A percentile compares a stretch with the other conserved stretches of the same genome.
phyloP scores from a whole-genome alignment of 1,284 basidiomycete genomes.

The Ganoderma resinaceum region DNA sequence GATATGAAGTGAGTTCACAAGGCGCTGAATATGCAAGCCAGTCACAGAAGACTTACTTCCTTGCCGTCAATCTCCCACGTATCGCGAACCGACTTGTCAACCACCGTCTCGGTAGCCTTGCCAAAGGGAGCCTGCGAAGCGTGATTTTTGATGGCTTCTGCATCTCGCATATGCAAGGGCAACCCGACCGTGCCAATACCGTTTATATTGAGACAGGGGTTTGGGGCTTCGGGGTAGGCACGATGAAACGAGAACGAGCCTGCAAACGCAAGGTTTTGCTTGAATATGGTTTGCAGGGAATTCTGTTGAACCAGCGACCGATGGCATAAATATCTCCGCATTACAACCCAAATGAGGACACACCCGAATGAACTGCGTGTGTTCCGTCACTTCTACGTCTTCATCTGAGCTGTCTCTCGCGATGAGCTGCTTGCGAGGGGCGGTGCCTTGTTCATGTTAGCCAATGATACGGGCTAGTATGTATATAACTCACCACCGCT shows the following conservation, averaged over 20 bases:
- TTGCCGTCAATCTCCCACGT: conserved; percentile 40
- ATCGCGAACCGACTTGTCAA: conserved; percentile 38
- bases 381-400: not conserved
- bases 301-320: not conserved
- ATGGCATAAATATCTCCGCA: not conserved
- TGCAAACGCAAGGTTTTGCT: conserved; percentile 27
- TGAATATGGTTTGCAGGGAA: conserved; percentile 3
- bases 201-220: conserved; percentile 30
- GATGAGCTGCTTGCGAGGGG: conserved; percentile 42
- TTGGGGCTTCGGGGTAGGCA: conserved; percentile 33
- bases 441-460: conserved; percentile 5
- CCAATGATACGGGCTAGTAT: not conserved
- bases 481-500: not conserved
- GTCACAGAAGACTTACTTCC: conserved; percentile 17
- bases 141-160: conserved; percentile 39
- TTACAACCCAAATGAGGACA: not conserved
- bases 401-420: not conserved
- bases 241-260: conserved; percentile 32
- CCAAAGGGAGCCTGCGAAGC: conserved; percentile 46
- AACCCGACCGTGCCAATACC: conserved; percentile 44
- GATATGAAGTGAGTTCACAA: not conserved
- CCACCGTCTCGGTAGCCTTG: conserved; percentile 33
- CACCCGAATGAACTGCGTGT: not conserved
- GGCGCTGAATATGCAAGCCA: not conserved
- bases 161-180: conserved; percentile 39